These are phyloP conservation scores for Aspergillus sp. DNA, from an alignment of 2,329 filamentous ascomycete genomes.

Conservation along the genomic window DNA sequence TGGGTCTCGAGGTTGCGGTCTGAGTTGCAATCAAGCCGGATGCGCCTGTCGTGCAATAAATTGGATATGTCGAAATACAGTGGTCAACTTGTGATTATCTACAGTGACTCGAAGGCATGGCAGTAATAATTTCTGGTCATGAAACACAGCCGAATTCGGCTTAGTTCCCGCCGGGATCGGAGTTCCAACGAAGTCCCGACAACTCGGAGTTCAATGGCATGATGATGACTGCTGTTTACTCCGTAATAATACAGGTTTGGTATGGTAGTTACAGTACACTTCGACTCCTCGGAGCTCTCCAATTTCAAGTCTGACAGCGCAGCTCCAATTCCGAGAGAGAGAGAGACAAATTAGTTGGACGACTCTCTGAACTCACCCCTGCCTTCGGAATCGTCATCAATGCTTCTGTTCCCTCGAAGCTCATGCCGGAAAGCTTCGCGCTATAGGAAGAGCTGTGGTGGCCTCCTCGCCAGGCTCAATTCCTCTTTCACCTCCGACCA, in stretches of 20 bases:
- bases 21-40: neutral
- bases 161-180: conserved; percentile 25
- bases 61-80: neutral
- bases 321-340: neutral
- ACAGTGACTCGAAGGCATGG: conserved; percentile 12
- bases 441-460: conserved; percentile 3
- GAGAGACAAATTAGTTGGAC: neutral
- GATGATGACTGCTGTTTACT: neutral
- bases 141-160: conserved; percentile 2
- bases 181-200: neutral
- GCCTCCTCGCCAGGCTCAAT: conserved; percentile 31
- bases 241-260: neutral
- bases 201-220: conserved; percentile 16
- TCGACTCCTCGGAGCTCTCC: too few species aligned
- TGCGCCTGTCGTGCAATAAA: neutral
- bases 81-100: conserved; percentile 9
- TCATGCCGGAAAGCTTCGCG: conserved; percentile 26
- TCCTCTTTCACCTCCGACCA: conserved; percentile 35
- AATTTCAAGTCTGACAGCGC: neutral
- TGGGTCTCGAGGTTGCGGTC: conserved; percentile 1
- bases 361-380: conserved; percentile 4
- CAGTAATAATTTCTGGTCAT: conserved; percentile 14
- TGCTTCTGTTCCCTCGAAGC: conserved; percentile 30
- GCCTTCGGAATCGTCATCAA: conserved; percentile 24
- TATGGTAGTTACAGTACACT: neutral